Conservation (phyloP, 768 basidiomycete species). For the Suillus variegatus region DNA sequence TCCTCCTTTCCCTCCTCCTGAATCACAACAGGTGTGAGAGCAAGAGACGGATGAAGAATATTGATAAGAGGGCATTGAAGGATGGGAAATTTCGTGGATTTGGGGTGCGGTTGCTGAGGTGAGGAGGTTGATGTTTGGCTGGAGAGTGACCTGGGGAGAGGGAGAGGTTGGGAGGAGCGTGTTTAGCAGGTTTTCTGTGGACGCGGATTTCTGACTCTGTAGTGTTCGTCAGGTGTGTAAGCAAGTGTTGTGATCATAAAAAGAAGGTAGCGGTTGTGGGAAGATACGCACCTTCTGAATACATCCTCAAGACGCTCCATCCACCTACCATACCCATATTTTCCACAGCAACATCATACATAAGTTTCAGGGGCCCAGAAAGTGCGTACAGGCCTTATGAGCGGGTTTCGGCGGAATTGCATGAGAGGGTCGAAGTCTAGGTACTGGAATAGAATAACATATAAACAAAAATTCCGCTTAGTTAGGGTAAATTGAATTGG, state of each 20-base stretch:
- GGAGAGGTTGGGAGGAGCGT: conserved; percentile 27
- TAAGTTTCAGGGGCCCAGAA: conserved; percentile 80
- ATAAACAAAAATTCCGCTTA: neutral
- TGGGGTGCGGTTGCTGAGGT: conserved; percentile 21
- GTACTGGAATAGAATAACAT: conserved; percentile 43
- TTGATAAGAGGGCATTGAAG: conserved; percentile 59
- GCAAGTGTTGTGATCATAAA: too few relatives aligned
- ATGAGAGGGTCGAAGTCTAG: conserved; percentile 59
- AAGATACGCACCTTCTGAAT: conserved; percentile 49
- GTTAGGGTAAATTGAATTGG: neutral
- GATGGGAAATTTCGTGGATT: conserved; percentile 75
- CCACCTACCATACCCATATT: conserved; percentile 53
- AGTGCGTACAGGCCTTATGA: conserved; percentile 78
- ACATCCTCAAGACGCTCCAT: conserved; percentile 60
- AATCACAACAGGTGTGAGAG: conserved; percentile 51
- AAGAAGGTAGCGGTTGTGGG: too few relatives aligned
- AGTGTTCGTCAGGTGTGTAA: too few relatives aligned
- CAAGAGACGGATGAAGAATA: conserved; percentile 42
- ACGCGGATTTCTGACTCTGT: conserved; percentile 41
- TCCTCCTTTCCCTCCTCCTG: neutral
- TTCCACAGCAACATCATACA: conserved; percentile 62
- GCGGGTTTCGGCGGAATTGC: conserved; percentile 48
- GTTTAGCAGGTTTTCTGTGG: conserved; percentile 77
- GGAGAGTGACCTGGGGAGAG: neutral
- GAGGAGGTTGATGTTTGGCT: conserved; percentile 23